Conservation (phyloP, 2,329 filamentous ascomycete genomes). For the Sphaerostilbella broomeana region DNA sequence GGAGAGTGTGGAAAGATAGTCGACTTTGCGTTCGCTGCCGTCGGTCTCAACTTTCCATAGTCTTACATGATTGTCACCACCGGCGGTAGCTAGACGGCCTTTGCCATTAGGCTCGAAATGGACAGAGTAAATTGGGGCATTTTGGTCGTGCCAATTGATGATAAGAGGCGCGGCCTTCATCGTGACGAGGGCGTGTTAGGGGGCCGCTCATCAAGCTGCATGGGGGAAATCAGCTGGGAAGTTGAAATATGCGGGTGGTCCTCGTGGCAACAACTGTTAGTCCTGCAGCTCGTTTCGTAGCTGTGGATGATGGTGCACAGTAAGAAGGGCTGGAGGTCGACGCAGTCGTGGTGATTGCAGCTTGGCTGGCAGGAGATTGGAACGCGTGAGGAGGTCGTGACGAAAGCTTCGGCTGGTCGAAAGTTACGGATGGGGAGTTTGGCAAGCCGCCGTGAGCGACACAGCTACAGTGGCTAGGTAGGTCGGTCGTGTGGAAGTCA, state of each 20-base stretch:
- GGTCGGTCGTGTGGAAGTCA: no score
- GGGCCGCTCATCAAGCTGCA: slow-evolving; percentile 25
- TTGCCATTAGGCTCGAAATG: slow-evolving; percentile 93
- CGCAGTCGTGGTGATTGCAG: background rate
- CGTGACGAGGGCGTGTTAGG: slow-evolving; percentile 30
- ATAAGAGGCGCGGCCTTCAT: slow-evolving; percentile 98
- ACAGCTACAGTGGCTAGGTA: no score
- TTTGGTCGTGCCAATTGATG: slow-evolving; percentile 98
- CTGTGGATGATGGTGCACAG: background rate
- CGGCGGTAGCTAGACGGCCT: slow-evolving; percentile 84
- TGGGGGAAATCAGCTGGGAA: slow-evolving; percentile 18
- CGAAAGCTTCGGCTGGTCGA: slow-evolving; percentile 4
- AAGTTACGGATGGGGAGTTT: slow-evolving; percentile 4
- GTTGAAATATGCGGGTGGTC: background rate
- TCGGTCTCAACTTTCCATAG: slow-evolving; percentile 85
- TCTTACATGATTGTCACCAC: slow-evolving; percentile 93
- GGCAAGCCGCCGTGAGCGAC: no score
- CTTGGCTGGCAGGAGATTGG: slow-evolving; percentile 1
- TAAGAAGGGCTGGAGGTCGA: no score
- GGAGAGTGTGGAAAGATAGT: slow-evolving; percentile 82
- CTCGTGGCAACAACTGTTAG: background rate
- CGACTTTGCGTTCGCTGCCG: slow-evolving; percentile 80
- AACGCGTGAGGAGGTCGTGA: slow-evolving; percentile 8
- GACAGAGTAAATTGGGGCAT: slow-evolving; percentile 92
- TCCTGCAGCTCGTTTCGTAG: background rate